These are phyloP conservation scores for Phytophthora pisi DNA, from an alignment of 352 stramenopile species.

Conservation along the genomic window DNA sequence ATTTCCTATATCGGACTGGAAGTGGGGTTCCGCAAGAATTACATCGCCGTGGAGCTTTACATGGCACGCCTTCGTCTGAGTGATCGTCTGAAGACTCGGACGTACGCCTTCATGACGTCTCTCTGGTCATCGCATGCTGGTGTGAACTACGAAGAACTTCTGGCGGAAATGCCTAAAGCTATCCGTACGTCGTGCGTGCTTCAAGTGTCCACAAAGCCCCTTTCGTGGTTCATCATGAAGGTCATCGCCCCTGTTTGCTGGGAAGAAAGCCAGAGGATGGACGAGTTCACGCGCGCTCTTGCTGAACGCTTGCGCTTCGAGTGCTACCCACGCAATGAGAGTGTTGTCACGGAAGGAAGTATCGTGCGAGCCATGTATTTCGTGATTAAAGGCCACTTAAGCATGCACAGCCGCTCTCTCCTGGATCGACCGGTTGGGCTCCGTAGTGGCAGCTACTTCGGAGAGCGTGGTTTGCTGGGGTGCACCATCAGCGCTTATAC, in stretches of 20 bases:
- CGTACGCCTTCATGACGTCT: conserved; percentile 44
- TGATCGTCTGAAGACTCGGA: conserved; percentile 29
- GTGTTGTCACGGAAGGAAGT: conserved; percentile 53
- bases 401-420: neutral
- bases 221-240: conserved; percentile 39
- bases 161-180: conserved; percentile 43
- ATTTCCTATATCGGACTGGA: conserved; percentile 53
- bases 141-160: conserved; percentile 50
- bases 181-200: conserved; percentile 53
- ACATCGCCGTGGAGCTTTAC: conserved; percentile 50
- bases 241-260: conserved; percentile 37
- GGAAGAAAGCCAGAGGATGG: conserved; percentile 15
- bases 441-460: conserved; percentile 1
- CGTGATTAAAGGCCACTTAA: conserved; percentile 26
- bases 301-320: conserved; percentile 51
- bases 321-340: conserved; percentile 55
- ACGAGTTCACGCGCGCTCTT: conserved; percentile 29
- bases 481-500: neutral
- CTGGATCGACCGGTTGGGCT: neutral
- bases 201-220: conserved; percentile 32
- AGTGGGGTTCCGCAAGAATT: conserved; percentile 56
- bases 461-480: neutral
- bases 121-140: conserved; percentile 57
- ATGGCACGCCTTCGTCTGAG: conserved; percentile 39
- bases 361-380: conserved; percentile 67